These are phyloP conservation scores for Rugosomyces carneus DNA, from an alignment of 1,284 basidiomycete species.

Conservation along the genomic window DNA sequence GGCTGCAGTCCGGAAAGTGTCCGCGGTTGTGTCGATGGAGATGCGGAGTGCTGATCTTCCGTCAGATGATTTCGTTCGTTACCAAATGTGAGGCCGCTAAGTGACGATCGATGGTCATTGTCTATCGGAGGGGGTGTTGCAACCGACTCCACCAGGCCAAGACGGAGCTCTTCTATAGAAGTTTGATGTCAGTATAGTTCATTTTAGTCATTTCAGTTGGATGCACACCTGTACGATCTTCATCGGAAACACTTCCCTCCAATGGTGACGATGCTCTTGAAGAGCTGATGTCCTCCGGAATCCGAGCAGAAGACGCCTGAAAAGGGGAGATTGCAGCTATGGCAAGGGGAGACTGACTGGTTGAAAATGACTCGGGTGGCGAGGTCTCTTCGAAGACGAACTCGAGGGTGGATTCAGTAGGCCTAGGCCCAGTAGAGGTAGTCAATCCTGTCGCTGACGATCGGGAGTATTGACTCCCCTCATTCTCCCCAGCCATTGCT, in stretches of 20 bases:
- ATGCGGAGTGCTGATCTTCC: constrained; percentile 7
- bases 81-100: constrained; percentile 28
- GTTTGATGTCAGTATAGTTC: constrained; percentile 11
- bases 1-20: constrained; percentile 31
- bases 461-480: constrained; percentile 20
- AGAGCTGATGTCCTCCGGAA: constrained; percentile 64
- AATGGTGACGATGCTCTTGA: constrained; percentile 50
- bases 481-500: constrained; percentile 24
- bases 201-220: neutral
- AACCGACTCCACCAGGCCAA: constrained; percentile 48
- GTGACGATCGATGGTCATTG: constrained; percentile 37
- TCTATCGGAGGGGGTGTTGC: constrained; percentile 42
- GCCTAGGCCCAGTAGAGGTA: constrained; percentile 10
- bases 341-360: constrained; percentile 22
- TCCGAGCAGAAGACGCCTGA: constrained; percentile 30
- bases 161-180: constrained; percentile 38
- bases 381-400: constrained; percentile 25
- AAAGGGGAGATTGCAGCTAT: constrained; percentile 26
- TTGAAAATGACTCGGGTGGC: constrained; percentile 22
- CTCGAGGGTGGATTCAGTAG: constrained; percentile 12
- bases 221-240: constrained; percentile 45
- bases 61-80: constrained; percentile 9
- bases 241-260: constrained; percentile 20
- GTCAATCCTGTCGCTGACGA: constrained; percentile 15
- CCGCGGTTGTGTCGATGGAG: constrained; percentile 13